Base-by-base conservation (phyloP, 768 basidiomycete species). In the Suillus bovinus region DNA sequence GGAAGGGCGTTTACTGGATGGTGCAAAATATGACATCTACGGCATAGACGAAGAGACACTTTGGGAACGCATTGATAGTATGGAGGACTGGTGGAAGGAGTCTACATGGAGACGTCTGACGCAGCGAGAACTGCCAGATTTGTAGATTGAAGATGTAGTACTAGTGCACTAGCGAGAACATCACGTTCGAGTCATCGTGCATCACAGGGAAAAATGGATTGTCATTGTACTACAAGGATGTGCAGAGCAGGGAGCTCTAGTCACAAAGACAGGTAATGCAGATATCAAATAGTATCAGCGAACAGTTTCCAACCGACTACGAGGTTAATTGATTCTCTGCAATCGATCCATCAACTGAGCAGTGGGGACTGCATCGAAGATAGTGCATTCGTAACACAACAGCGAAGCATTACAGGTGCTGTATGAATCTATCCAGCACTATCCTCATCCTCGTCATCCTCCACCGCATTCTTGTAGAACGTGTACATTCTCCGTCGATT, bases 71-170 rank as follows among this genome's bases (percentile, higher is more conserved):
- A 88, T 96, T 39, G 84, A 89, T 65, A 80, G 81, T 58, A 90
- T 94, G 88, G 86, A 90, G 22, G 92, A 93, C 44, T 93, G 91
- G 93, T 96, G 94, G 94, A 93, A 86, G 70, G 92, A 94, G 69
- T 91, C 86, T 64, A 96, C 93, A 56, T 96, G 93, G 93, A 86
- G 80, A 42, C 79, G 94, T 63, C 76, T 96, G 60, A 85, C 93
- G 68, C 86, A 88, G 66, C 81, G 94, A 71, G 93, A 96, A 74
- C 75, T 95, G 60, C 93, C 93, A n/a, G 94, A 95, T 76, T 58
- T 84, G 67, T 60, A 59, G 17, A 16, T 54, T 33, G 56, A 54
- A 33, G 17, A 59, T 24, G 52, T 10, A 55, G 24, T 29, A 24
- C 24, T 10, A 55, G 24, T 29, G 24, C 24, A 39, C 20, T 56